Evolutionary conservation across 164 flowering plant genomes (phyloP), one percentile per base, ranked within the genome.

Genomic region (Nymphaea thermarum): DNA sequence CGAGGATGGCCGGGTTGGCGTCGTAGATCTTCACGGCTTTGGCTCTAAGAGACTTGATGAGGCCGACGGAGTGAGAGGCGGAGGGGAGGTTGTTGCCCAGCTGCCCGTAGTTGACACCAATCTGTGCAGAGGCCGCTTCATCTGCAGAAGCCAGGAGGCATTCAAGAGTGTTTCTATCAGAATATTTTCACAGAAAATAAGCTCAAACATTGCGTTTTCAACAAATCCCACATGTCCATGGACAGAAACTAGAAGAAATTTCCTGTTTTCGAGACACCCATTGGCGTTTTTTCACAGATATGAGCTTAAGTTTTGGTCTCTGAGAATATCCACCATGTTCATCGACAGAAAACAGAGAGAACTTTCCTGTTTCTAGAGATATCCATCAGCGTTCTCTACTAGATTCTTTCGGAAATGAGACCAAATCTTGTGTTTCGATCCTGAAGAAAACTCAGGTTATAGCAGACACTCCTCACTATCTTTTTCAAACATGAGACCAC

Each of bases 1-100:
- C 66, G 60, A 94, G 92, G 84, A 91, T 86, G 36, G 80, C 61
- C 0, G 87, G 96, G 68, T 84, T 80, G 60, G 96, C 81, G 25
- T 80, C 86, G 74, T 91, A 91, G 84, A 93, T 75, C 68, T 91
- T 94, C 67, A 94, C 95, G 12, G 83, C 71, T 43, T 71, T 71
- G 12, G 91, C 93, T 51, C 83, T 82, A 41, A 91, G 77, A 55
- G 75, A 64, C 67, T 85, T 65, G 80, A 94, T 77, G 25, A 88
- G 89, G 45, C 80, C 3, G 42, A 89, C 73, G 2, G 98, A 88
- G 18, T 68, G 63, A 10, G 77, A 15, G 3, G 95, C 86, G 0
- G 88, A 64, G 3, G 93, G 97, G 45, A 94, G 85, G 70, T 94
- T 82, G 92, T 88, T 78, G 4, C 95, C 97, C 3, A 94, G 85